These are phyloP conservation scores for Mycosphaerella sp. DNA, from an alignment of 2,329 filamentous ascomycete genomes.

Conservation along the genomic window DNA sequence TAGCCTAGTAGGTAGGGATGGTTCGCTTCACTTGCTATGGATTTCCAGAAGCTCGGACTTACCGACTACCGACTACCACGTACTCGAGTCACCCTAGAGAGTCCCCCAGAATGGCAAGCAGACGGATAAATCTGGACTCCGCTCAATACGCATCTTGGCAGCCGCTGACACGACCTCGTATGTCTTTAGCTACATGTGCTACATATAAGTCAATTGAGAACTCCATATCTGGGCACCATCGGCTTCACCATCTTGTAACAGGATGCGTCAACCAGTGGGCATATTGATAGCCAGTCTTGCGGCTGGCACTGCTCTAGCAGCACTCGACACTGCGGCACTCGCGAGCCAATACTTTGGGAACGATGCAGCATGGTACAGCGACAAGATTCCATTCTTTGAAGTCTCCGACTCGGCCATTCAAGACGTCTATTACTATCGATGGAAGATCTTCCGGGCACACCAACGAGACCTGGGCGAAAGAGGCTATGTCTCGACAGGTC, in stretches of 20 bases:
- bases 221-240: background rate
- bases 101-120: too few relatives aligned
- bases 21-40: too few relatives aligned
- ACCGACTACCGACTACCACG: too few relatives aligned
- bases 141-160: too few relatives aligned
- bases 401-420: slow-evolving; percentile 36
- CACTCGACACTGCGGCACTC: slow-evolving; percentile 30
- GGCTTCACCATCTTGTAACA: background rate
- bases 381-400: slow-evolving; percentile 39
- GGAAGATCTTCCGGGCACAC: slow-evolving; percentile 42
- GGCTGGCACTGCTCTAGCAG: slow-evolving; percentile 3
- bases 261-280: background rate
- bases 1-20: too few relatives aligned
- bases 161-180: too few relatives aligned
- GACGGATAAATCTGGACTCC: too few relatives aligned
- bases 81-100: too few relatives aligned
- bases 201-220: background rate
- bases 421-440: slow-evolving; percentile 45
- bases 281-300: slow-evolving; percentile 1
- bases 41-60: too few relatives aligned
- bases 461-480: slow-evolving; percentile 40
- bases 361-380: slow-evolving; percentile 38
- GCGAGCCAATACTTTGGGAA: slow-evolving; percentile 37
- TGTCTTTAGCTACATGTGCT: too few relatives aligned
- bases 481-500: slow-evolving; percentile 41